Evolutionary conservation across 179 eudicot genomes (phyloP).

Genomic region (Heliamphora ciliata): DNA sequence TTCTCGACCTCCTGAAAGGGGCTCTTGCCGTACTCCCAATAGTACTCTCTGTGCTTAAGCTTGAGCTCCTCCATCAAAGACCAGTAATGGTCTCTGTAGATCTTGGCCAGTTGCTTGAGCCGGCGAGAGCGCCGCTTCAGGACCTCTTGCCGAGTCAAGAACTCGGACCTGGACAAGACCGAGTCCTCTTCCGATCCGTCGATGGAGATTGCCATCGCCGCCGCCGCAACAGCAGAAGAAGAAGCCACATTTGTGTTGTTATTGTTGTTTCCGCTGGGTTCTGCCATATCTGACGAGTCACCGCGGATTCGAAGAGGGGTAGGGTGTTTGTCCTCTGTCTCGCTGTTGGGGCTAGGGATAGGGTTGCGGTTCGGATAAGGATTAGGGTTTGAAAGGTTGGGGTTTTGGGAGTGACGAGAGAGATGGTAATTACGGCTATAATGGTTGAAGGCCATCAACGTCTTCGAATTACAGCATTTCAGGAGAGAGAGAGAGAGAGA

Average conservation of each 20-base stretch:
- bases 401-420: not conserved
- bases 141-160: constrained; percentile 41
- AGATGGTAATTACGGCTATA: not conserved
- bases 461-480: not conserved
- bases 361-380: not conserved
- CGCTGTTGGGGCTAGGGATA: not conserved
- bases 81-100: constrained; percentile 50
- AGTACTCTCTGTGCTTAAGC: constrained; percentile 34
- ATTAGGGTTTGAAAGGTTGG: not conserved
- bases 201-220: not conserved
- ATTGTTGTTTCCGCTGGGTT: not conserved
- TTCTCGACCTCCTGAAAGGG: constrained; percentile 20
- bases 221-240: not conserved
- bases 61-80: constrained; percentile 48
- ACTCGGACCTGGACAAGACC: constrained; percentile 32
- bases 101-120: constrained; percentile 27
- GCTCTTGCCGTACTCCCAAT: constrained; percentile 38
- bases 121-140: constrained; percentile 39
- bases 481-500: not conserved
- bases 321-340: not conserved
- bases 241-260: not conserved
- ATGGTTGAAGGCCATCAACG: not conserved
- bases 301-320: not conserved
- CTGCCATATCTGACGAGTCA: not conserved
- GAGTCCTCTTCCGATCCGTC: constrained; percentile 24